phyloP scores from a whole-genome alignment of 305 asterid species.

The Fraxinus dipetala region DNA sequence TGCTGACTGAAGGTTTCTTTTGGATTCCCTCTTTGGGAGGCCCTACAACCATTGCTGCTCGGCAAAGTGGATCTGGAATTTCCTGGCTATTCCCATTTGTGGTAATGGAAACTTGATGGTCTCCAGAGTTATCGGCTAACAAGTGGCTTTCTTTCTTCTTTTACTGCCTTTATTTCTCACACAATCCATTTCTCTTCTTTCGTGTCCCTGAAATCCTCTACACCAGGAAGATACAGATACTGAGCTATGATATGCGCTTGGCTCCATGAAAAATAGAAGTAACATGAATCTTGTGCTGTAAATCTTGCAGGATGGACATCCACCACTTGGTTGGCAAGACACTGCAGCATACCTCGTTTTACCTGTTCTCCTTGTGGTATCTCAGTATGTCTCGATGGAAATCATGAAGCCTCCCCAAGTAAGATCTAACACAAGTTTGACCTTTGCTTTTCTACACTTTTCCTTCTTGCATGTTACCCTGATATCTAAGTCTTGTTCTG shows the following conservation, averaged over 20 bases:
- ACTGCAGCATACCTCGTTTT: conserved; percentile 93
- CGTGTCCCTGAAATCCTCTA: conserved; percentile 9
- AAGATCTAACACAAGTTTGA: conserved; percentile 29
- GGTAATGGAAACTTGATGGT: conserved; percentile 45
- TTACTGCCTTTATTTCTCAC: conserved; percentile 14
- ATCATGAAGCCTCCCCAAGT: conserved; percentile 99
- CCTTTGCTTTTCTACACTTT: conserved; percentile 3
- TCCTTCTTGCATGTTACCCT: conserved; percentile 28
- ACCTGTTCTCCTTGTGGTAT: conserved; percentile 83
- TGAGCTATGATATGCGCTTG: conserved; percentile 17
- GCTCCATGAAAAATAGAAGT: background rate
- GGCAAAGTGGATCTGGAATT: conserved; percentile 95
- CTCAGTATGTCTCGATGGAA: conserved; percentile 95
- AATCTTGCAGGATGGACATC: conserved; percentile 88
- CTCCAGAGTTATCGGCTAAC: background rate
- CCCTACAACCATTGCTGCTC: conserved; percentile 97
- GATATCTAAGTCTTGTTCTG: conserved; percentile 36
- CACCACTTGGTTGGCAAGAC: conserved; percentile 98
- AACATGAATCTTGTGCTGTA: conserved; percentile 22
- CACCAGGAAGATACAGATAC: conserved; percentile 14
- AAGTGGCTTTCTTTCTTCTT: conserved; percentile 14
- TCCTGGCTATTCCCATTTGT: conserved; percentile 97
- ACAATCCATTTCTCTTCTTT: background rate
- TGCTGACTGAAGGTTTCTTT: conserved; percentile 97
- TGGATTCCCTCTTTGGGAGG: conserved; percentile 99